Evolutionary conservation across 2,329 filamentous ascomycete species (phyloP), one percentile per base, ranked within the genome.

Genomic region (Microcyclosporella mali): DNA sequence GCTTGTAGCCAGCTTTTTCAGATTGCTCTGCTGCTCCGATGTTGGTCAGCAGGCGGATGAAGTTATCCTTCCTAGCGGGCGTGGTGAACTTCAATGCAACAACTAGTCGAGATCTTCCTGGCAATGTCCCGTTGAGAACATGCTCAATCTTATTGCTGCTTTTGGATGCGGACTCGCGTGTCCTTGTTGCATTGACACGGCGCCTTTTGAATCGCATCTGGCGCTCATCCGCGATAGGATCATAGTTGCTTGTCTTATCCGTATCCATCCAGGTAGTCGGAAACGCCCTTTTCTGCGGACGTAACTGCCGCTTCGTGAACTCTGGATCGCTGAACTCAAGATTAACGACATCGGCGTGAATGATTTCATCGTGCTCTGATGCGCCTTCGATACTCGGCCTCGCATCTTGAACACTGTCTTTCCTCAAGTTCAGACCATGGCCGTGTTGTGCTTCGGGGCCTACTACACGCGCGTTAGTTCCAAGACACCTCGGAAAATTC

Each of bases 231-330:
- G 36, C 33, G n/a, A 7, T 18, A 2, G 41, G 41, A 17, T 43
- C 34, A 12, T 43, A 38, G 14, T 43, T 31, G 4, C 41, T 33
- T 2, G 41, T 38, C 2, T 38, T 19, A 15, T 43, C 41, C n/a
- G 32, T 33, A 19, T 43, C 41, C 4, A 32, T 32, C 37, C 37
- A 40, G 11, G 37, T 40, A 7, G 29, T 40, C 11, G 15, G 11
- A 12, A 33, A 33, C 2, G 29, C 19, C 29, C 28, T 16, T 14
- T 33, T 40, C 27, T 35, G 31, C 16, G 33, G 30, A 19, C 40
- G n/a, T 16, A 42, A 25, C 21, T 42, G 14, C 4, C 33, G 21
- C 18, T 21, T 36, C 8, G 31, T 32, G 10, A 42, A 16, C 18
- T 31, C 40, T 9, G 9, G 21, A 25, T 25, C 21, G 21, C 21